Conservation (phyloP, 345 rosid genomes). For the Erodium maritimum region DNA sequence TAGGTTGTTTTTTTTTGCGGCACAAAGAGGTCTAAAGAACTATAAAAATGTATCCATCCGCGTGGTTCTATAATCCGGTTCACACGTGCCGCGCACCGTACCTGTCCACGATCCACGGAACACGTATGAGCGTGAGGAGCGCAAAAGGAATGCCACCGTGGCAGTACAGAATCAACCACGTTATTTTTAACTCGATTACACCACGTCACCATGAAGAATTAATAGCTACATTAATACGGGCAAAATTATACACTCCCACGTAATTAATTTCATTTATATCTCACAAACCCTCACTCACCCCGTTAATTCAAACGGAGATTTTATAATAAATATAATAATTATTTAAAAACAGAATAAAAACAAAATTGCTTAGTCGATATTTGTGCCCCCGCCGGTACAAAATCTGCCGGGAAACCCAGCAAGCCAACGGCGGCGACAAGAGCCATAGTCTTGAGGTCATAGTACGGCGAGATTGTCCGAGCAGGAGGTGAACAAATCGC, state of each 20-base stretch:
- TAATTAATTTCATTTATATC: not conserved
- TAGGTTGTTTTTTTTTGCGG: no score
- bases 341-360: not conserved
- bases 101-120: conserved; percentile 11
- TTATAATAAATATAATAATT: not conserved
- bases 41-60: no score
- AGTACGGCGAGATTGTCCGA: conserved; percentile 8
- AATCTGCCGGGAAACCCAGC: conserved; percentile 32
- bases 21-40: no score
- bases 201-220: conserved; percentile 1
- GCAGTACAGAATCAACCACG: conserved; percentile 1
- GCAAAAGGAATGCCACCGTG: conserved; percentile 13
- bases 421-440: not conserved
- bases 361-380: not conserved
- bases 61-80: not conserved
- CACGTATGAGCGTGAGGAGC: not conserved
- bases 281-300: conserved; percentile 13
- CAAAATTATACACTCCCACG: no score
- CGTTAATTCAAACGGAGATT: conserved; percentile 10
- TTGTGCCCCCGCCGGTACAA: conserved; percentile 29
- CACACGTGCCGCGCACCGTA: conserved; percentile 9
- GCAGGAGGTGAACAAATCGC: conserved; percentile 48
- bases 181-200: not conserved
- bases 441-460: not conserved
- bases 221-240: no score